These are phyloP conservation scores for Termitomyces sp. DNA, from an alignment of 768 basidiomycete genomes.

Conservation along the genomic window DNA sequence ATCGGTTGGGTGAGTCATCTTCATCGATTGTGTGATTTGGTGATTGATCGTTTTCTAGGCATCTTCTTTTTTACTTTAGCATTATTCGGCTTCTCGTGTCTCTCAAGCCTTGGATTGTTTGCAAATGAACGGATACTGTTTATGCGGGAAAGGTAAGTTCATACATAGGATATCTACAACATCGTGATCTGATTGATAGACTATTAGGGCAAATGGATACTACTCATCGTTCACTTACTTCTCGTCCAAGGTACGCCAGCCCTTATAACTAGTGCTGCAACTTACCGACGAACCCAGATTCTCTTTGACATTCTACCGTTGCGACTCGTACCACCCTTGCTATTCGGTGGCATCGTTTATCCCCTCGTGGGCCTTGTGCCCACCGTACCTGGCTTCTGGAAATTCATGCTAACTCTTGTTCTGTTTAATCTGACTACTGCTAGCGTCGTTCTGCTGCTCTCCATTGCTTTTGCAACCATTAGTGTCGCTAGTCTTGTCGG, in stretches of 20 bases:
- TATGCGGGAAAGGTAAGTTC: slow-evolving; percentile 88
- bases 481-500: slow-evolving; percentile 93
- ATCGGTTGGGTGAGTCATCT: slow-evolving; percentile 62
- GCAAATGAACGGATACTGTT: slow-evolving; percentile 94
- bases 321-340: slow-evolving; percentile 88
- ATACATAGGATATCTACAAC: neutral
- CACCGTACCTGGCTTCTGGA: slow-evolving; percentile 89
- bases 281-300: slow-evolving; percentile 38
- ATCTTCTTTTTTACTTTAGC: slow-evolving; percentile 98
- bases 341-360: slow-evolving; percentile 95
- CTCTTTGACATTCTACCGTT: slow-evolving; percentile 96
- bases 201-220: slow-evolving; percentile 85
- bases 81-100: slow-evolving; percentile 93
- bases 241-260: slow-evolving; percentile 66
- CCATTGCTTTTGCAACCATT: slow-evolving; percentile 81
- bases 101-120: slow-evolving; percentile 91
- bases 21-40: neutral
- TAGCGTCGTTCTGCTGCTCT: slow-evolving; percentile 84
- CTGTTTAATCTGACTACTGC: slow-evolving; percentile 97
- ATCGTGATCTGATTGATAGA: neutral
- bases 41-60: slow-evolving; percentile 33
- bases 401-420: slow-evolving; percentile 93
- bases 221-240: slow-evolving; percentile 98
- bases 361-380: slow-evolving; percentile 93
- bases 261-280: neutral